Evolutionary conservation across 495 filamentous ascomycete species (phyloP), one percentile per base, ranked within the genome.

Genomic region (Staphylotrichum tortipilum): DNA sequence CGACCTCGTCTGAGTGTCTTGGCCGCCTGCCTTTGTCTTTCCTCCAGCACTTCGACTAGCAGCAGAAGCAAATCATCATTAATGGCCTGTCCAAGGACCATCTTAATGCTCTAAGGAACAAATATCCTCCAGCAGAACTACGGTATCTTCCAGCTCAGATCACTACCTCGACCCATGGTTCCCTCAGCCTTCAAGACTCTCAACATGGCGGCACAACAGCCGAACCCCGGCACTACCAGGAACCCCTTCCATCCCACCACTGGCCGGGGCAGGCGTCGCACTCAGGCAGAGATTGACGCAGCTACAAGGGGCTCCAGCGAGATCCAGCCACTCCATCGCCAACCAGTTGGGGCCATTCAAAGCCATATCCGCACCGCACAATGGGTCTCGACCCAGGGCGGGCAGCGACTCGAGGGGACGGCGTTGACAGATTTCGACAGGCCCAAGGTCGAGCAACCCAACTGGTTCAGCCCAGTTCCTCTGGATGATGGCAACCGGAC

Each of bases 201-300:
- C 38, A 43, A 29, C 2, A 50, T 50, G 47, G 39, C 47, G 8
- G 44, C 39, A 14, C 38, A 34, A n/a, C n/a, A n/a, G n/a, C n/a
- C n/a, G n/a, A n/a, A n/a, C n/a, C n/a, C n/a, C n/a, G n/a, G n/a
- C n/a, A n/a, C n/a, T n/a, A n/a, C n/a, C n/a, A 1, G 8, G 1
- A 50, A 50, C 15, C 38, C 47, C 21, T 50, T 43, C 17, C 39
- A 29, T 9, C 4, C 30, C 10, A 1, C 3, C 22, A 4, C 36
- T 1, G 47, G 18, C 22, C n/a, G 15, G 15, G 39, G 22, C 19
- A 50, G 34, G 15, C 47, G 37, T 21, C 30, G 38, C 3, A 50
- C 47, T 15, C 23, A 35, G 29, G 31, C 21, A 5, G 38, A 50
- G 11, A 18, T 44, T n/a, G 39, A 43, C 3, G 39, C 47, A 14